Base-by-base conservation (phyloP, 2,329 filamentous ascomycete species). In the Pseudogymnoascus sp. region DNA sequence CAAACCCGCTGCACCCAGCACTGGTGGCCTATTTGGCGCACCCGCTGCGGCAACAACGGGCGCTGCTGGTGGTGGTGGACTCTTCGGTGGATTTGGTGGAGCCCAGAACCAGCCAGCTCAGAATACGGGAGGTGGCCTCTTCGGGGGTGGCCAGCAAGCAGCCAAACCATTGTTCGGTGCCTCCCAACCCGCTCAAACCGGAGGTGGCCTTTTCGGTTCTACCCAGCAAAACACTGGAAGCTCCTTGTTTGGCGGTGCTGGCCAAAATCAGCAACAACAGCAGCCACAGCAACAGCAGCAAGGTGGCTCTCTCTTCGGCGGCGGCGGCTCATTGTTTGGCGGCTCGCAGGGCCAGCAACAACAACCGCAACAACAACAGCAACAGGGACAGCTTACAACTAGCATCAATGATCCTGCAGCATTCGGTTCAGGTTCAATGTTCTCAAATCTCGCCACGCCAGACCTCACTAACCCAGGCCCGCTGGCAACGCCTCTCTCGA, bases 361-460 rank as follows among this genome's bases (percentile, higher is more conserved):
- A n/a, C 73, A 70, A 57, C 77, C 76, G 6, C 78, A 79, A 65
- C 77, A 78, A 61, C 79, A 78, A 62, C 77, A 81, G 63, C 78
- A 80, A 64, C 80, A 80, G 57, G 85, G 89, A 69, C 76, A 81
- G 16, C 77, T 96, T 62, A 91, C 88, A 34, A 87, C 91, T 4
- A 94, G 90, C 63, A 83, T 95, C 61, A 86, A 85, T 63, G 91
- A 93, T 65, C 80, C 86, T n/a, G 91, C 89, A 59, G 93, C 95
- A 0, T 99, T 96, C 70, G 94, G 94, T 39, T 91, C 90, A 60
- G 84, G 90, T 50, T 90, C 91, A 1, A 81, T 99, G 18, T 97
- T 97, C 74, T 84, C 86, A 32, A 88, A 86, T 60, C 77, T 97
- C 14, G 79, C 79, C 66, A 80, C 71, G 71, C 85, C 70, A 75